Evolutionary conservation across 148 eudicot species (phyloP).

Genomic region (Rhododendron vialii): DNA sequence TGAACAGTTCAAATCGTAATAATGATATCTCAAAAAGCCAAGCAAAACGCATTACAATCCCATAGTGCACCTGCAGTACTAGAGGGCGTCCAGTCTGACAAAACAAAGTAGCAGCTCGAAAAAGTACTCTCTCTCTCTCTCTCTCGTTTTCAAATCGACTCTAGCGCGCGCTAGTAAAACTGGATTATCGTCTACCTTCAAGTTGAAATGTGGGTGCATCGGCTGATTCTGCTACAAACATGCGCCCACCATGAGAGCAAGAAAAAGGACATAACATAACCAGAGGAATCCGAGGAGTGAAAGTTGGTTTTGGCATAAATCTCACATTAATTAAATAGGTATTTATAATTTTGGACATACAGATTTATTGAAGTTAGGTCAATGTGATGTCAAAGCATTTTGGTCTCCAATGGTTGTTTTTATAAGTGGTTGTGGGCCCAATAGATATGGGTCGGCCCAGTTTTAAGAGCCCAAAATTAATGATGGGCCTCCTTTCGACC

Average conservation of each 20-base stretch:
- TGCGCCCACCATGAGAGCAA: neutral
- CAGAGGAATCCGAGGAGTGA: neutral
- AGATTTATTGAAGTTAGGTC: neutral
- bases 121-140: no score
- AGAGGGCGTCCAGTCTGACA: no score
- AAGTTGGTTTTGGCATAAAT: no score
- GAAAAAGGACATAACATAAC: neutral
- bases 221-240: neutral
- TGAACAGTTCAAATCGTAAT: no score
- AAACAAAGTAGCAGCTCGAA: no score
- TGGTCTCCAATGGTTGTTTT: neutral
- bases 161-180: neutral
- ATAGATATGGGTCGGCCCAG: neutral
- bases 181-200: neutral
- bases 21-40: no score
- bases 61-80: no score
- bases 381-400: neutral
- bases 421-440: neutral
- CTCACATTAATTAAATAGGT: no score
- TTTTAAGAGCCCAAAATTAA: neutral
- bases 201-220: neutral
- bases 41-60: no score
- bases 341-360: neutral
- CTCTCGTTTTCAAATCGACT: neutral
- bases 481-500: neutral